Conservation (phyloP, 2,329 filamentous ascomycete genomes). For the Botryosphaeria agaves region DNA sequence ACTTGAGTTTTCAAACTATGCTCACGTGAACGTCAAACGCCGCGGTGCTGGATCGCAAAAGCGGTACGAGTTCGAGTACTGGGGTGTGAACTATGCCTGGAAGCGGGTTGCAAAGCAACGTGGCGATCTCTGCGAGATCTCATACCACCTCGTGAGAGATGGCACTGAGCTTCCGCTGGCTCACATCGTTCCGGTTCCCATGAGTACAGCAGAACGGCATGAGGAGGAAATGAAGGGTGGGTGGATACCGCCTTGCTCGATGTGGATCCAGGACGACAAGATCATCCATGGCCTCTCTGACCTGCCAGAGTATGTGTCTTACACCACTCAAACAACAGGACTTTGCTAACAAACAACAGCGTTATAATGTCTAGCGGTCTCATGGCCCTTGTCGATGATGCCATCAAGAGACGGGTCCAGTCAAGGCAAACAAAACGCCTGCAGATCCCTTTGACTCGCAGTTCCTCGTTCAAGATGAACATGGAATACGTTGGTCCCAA, state of each 20-base stretch:
- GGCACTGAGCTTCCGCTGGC: constrained; percentile 51
- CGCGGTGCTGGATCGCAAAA: constrained; percentile 49
- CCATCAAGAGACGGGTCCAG: constrained; percentile 66
- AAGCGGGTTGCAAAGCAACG: constrained; percentile 55
- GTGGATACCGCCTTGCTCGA: constrained; percentile 78
- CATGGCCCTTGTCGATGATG: constrained; percentile 76
- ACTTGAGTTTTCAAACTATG: constrained; percentile 95
- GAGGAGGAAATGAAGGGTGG: constrained; percentile 65
- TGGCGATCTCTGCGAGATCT: constrained; percentile 43
- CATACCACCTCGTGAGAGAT: constrained; percentile 63
- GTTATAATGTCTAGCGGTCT: constrained; percentile 83
- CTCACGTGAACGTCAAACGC: constrained; percentile 67
- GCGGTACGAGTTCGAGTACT: constrained; percentile 85
- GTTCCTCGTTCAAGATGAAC: constrained; percentile 33
- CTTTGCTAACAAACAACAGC: constrained; percentile 27
- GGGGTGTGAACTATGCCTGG: constrained; percentile 78
- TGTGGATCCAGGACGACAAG: constrained; percentile 69
- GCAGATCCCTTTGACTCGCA: constrained; percentile 32
- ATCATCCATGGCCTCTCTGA: constrained; percentile 57
- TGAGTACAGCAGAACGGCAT: constrained; percentile 50
- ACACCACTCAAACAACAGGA: constrained; percentile 6
- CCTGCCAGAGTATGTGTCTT: constrained; percentile 60
- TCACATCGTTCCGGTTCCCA: constrained; percentile 66
- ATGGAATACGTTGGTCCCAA: constrained; percentile 46
- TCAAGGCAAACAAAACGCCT: constrained; percentile 33